A percentile compares a stretch with the other conserved stretches of the same genome.
These are phyloP conservation scores for Echinosophora koreensis DNA, from an alignment of 306 rosid genomes.

Conservation along the genomic window DNA sequence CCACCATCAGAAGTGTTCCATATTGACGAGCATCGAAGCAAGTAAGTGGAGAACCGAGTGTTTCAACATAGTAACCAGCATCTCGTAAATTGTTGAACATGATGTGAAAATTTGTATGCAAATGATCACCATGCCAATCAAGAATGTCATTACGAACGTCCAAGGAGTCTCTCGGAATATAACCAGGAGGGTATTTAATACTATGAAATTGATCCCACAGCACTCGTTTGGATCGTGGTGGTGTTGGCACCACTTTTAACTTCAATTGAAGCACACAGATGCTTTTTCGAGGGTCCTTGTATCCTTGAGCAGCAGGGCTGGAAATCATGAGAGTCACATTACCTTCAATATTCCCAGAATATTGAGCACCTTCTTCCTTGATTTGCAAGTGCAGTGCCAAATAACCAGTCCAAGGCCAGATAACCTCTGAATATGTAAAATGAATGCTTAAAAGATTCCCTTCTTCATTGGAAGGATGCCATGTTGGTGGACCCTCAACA, in stretches of 20 bases:
- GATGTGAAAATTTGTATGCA: conserved; percentile 94
- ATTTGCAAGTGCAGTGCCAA: conserved; percentile 96
- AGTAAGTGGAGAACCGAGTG: conserved; percentile 93
- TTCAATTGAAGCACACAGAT: conserved; percentile 89
- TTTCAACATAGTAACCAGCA: conserved; percentile 87
- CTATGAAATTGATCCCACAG: conserved; percentile 99
- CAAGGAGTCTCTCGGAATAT: conserved; percentile 96
- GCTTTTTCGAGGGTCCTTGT: conserved; percentile 60
- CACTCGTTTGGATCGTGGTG: conserved; percentile 81
- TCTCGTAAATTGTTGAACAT: conserved; percentile 97
- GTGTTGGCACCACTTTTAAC: conserved; percentile 88
- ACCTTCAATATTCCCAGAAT: conserved; percentile 92
- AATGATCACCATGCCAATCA: conserved; percentile 99
- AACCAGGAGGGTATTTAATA: conserved; percentile 97
- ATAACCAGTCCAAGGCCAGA: conserved; percentile 99
- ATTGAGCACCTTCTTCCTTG: conserved; percentile 89
- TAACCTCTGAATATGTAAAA: conserved; percentile 82
- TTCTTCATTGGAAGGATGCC: conserved; percentile 91
- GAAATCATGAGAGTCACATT: conserved; percentile 83
- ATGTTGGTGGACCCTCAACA: conserved; percentile 80
- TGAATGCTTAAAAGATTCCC: conserved; percentile 94
- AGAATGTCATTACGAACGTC: conserved; percentile 98
- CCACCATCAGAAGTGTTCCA: conserved; percentile 93
- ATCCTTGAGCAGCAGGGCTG: conserved; percentile 88
- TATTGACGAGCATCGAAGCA: conserved; percentile 93